Conservation (phyloP, 805 yeast genomes). For the Saccharomycopsis sp. region DNA sequence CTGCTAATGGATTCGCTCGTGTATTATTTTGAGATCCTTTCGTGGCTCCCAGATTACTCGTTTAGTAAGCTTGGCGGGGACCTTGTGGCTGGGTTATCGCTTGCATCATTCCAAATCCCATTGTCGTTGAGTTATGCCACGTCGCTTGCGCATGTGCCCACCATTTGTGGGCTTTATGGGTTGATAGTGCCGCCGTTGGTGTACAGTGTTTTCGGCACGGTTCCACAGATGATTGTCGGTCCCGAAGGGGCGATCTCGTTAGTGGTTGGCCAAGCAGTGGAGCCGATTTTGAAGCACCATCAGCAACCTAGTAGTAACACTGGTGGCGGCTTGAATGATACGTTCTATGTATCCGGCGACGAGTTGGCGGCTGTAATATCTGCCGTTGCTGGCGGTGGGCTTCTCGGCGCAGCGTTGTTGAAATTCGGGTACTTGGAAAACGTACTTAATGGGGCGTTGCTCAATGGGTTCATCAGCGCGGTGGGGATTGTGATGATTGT, state of each 20-base stretch:
- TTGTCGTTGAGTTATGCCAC: constrained; percentile 66
- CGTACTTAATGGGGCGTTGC: constrained; percentile 63
- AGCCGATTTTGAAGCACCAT: constrained; percentile 39
- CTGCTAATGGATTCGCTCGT: too few relatives aligned
- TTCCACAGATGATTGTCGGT: constrained; percentile 84
- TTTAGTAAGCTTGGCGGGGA: constrained; percentile 42
- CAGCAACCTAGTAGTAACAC: constrained; percentile 24
- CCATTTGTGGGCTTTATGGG: constrained; percentile 69
- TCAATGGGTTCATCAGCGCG: constrained; percentile 79
- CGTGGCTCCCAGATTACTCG: constrained; percentile 55
- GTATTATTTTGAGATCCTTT: constrained; percentile 55
- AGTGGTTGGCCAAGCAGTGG: constrained; percentile 72
- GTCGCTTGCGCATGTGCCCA: constrained; percentile 75
- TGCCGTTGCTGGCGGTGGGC: constrained; percentile 62
- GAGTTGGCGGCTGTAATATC: constrained; percentile 62
- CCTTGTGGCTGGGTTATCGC: constrained; percentile 71
- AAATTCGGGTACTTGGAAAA: constrained; percentile 81
- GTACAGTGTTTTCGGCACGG: constrained; percentile 72
- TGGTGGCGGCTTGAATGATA: too few relatives aligned
- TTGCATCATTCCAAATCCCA: constrained; percentile 90
- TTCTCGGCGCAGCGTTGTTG: constrained; percentile 67
- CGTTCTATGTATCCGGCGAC: constrained; percentile 34
- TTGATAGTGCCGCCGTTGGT: constrained; percentile 71
- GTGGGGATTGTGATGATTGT: constrained; percentile 78
- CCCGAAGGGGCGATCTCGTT: constrained; percentile 86